A percentile compares a stretch with the other conserved stretches of the same genome.
Conservation (phyloP, 768 basidiomycete genomes). For the Kwoniella botswanensis region DNA sequence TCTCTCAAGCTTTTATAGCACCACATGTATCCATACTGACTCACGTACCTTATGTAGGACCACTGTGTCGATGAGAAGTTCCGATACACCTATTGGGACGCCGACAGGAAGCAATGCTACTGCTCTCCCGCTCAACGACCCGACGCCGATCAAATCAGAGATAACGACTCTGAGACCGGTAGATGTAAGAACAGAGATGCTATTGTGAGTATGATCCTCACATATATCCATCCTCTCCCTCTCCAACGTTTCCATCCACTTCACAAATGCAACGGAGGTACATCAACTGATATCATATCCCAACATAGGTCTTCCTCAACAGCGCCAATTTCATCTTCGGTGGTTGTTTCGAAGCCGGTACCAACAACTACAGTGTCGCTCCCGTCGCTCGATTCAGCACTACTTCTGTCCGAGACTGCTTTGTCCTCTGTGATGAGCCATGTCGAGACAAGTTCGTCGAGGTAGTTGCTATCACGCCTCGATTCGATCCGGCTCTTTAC, state of each 20-base stretch:
- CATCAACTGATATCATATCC: neutral
- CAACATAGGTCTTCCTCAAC: slow-evolving; percentile 18
- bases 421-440: slow-evolving; percentile 16
- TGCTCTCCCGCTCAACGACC: slow-evolving; percentile 26
- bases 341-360: neutral
- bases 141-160: slow-evolving; percentile 20
- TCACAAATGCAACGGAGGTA: neutral
- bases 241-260: neutral
- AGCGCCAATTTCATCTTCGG: slow-evolving; percentile 18
- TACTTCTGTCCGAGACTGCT: slow-evolving; percentile 20
- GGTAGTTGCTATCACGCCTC: slow-evolving; percentile 18
- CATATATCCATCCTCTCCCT: neutral
- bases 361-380: neutral
- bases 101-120: slow-evolving; percentile 20
- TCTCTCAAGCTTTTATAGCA: neutral
- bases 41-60: slow-evolving; percentile 1
- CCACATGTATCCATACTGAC: neutral
- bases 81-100: slow-evolving; percentile 23
- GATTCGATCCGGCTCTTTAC: slow-evolving; percentile 19
- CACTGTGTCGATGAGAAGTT: slow-evolving; percentile 19
- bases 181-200: slow-evolving; percentile 17
- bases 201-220: slow-evolving; percentile 7
- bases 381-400: slow-evolving; percentile 16
- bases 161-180: slow-evolving; percentile 10
- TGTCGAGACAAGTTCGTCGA: slow-evolving; percentile 20